phyloP scores from a whole-genome alignment of 345 rosid species.

The Populus simonii region DNA sequence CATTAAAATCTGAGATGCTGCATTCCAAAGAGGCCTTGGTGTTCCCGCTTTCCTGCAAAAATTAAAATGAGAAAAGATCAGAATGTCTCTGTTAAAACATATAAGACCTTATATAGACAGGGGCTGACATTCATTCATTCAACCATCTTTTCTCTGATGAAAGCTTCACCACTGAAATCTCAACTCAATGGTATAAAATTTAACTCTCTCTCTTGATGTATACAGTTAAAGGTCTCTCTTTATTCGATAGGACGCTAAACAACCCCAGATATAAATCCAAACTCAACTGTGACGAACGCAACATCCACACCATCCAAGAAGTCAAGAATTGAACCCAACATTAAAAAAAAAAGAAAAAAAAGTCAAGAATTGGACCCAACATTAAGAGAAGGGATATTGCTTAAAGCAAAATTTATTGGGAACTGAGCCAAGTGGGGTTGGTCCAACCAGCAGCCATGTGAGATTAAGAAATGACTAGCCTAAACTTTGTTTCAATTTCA shows the following conservation, averaged over 20 bases:
- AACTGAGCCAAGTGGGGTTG: not conserved
- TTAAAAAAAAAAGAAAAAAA: not conserved
- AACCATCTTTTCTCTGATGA: not conserved
- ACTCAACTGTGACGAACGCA: not conserved
- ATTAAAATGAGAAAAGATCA: not conserved
- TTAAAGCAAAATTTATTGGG: not conserved
- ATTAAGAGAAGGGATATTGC: not conserved
- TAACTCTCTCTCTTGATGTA: not conserved
- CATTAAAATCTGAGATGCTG: constrained; percentile 87
- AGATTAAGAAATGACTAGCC: not conserved
- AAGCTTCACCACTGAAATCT: not conserved
- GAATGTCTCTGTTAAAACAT: not conserved
- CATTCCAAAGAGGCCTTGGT: constrained; percentile 94
- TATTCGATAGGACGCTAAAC: not conserved
- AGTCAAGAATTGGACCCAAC: not conserved
- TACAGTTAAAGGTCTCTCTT: not conserved
- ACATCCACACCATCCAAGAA: not conserved
- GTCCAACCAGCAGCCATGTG: too few relatives aligned
- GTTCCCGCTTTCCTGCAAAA: constrained; percentile 67
- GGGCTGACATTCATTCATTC: not conserved
- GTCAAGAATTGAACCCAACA: not conserved
- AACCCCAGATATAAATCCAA: not conserved
- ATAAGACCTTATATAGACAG: not conserved
- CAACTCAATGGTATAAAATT: not conserved
- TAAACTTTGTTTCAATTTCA: not conserved